Evolutionary conservation across 768 basidiomycete species (phyloP).

Genomic region (Suillus bovinus): DNA sequence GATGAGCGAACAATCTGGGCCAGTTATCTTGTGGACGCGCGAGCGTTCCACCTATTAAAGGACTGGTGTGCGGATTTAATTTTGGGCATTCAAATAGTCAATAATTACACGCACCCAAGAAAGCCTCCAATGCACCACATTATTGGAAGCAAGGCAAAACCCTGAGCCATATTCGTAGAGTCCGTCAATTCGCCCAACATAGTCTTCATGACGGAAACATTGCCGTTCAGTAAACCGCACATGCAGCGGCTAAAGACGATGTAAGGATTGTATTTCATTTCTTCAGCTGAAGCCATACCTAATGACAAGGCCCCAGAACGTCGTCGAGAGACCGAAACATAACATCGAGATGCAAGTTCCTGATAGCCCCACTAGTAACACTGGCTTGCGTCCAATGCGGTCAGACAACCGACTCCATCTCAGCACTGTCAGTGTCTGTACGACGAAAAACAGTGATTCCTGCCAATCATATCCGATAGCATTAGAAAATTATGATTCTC

Average conservation of each 20-base stretch:
- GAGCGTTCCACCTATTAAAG: constrained; percentile 57
- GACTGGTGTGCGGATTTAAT: constrained; percentile 28
- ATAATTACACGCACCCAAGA: constrained; percentile 29
- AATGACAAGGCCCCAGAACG: constrained; percentile 53
- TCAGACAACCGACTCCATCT: neutral
- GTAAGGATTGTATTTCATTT: neutral
- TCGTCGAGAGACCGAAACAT: constrained; percentile 61
- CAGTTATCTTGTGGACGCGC: constrained; percentile 54
- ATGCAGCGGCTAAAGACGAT: constrained; percentile 27
- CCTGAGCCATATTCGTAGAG: constrained; percentile 41
- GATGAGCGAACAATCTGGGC: constrained; percentile 44
- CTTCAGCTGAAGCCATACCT: constrained; percentile 39
- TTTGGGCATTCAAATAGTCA: neutral
- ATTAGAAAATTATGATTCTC: neutral
- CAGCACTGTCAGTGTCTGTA: neutral
- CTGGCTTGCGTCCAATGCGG: neutral
- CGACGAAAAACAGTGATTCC: neutral
- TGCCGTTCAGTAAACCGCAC: constrained; percentile 35
- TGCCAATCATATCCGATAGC: neutral
- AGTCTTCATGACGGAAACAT: constrained; percentile 49
- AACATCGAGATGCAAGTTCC: constrained; percentile 48
- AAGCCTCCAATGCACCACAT: constrained; percentile 34
- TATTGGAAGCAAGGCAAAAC: constrained; percentile 40
- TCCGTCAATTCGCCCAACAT: constrained; percentile 46
- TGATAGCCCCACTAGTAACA: neutral